These are phyloP conservation scores for Mycena kentingensis DNA, from an alignment of 768 basidiomycete species.

Conservation along the genomic window DNA sequence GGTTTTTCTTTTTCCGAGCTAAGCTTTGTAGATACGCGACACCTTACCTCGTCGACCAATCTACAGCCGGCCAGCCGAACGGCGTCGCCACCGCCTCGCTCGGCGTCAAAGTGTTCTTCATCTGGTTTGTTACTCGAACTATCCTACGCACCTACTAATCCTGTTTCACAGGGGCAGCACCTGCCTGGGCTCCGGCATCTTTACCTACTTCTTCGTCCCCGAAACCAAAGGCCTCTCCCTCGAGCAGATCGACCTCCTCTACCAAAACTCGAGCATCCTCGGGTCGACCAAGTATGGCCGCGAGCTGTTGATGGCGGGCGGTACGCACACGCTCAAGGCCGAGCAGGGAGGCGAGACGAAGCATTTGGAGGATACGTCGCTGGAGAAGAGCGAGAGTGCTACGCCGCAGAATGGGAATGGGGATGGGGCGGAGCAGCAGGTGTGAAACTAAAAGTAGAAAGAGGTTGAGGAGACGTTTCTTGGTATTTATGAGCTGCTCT, in stretches of 20 bases:
- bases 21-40: no score
- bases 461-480: no score
- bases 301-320: background rate
- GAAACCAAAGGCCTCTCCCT: constrained; percentile 84
- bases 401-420: no score
- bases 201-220: constrained; percentile 80
- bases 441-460: no score
- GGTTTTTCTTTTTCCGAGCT: no score
- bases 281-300: background rate
- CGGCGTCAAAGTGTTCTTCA: constrained; percentile 80
- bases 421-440: no score
- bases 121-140: no score
- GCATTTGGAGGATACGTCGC: background rate
- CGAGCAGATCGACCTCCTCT: constrained; percentile 82
- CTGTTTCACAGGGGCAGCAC: no score
- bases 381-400: no score
- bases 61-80: constrained; percentile 23
- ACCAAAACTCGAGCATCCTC: constrained; percentile 46
- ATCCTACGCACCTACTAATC: no score
- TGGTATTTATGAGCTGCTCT: no score
- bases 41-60: constrained; percentile 58
- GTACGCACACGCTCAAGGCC: background rate
- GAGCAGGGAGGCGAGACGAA: no score
- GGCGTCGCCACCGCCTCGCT: constrained; percentile 51
- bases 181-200: constrained; percentile 69